Evolutionary conservation across 2,329 filamentous ascomycete genomes (phyloP).

Genomic region (Whalleya microplaca): DNA sequence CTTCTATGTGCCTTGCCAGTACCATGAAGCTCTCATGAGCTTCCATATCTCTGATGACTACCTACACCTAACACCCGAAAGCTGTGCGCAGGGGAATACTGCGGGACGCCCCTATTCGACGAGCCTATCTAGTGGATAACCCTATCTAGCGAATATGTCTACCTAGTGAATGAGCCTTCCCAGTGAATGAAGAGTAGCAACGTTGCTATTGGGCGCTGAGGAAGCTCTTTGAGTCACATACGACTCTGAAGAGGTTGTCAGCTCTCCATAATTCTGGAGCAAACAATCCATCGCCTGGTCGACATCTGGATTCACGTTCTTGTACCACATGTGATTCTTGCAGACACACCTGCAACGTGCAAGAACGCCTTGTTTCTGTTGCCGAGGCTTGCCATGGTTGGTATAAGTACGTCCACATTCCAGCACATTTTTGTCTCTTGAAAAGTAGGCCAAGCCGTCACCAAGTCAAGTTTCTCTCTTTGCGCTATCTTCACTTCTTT

Average conservation of each 20-base stretch:
- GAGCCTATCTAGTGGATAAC: constrained; percentile 12
- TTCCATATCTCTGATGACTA: constrained; percentile 20
- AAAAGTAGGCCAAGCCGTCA: constrained; percentile 13
- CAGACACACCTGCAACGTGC: constrained; percentile 3
- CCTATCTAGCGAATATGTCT: no score
- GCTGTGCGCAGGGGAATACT: constrained; percentile 9
- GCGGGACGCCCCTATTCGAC: constrained; percentile 15
- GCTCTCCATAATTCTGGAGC: constrained; percentile 15
- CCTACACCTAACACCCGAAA: constrained; percentile 17
- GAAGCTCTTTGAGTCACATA: constrained; percentile 14
- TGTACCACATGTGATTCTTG: constrained; percentile 28
- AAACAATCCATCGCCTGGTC: constrained; percentile 14
- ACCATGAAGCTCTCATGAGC: constrained; percentile 22
- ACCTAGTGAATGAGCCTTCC: constrained; percentile 12
- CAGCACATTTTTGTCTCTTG: constrained; percentile 6
- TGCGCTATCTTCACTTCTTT: constrained; percentile 13
- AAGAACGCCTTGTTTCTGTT: constrained; percentile 8
- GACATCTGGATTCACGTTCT: constrained; percentile 16
- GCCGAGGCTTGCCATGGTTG: background rate
- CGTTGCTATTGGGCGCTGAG: constrained; percentile 31
- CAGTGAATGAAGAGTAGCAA: constrained; percentile 26
- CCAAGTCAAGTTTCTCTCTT: constrained; percentile 10
- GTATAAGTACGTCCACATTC: constrained; percentile 20
- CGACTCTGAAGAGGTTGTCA: constrained; percentile 2
- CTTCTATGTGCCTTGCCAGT: constrained; percentile 14